Percentiles rank a stretch among this genome's conserved stretches.
These are phyloP conservation scores for Corymbia calophylla DNA, from an alignment of 441 rosid genomes.

Conservation along the genomic window DNA sequence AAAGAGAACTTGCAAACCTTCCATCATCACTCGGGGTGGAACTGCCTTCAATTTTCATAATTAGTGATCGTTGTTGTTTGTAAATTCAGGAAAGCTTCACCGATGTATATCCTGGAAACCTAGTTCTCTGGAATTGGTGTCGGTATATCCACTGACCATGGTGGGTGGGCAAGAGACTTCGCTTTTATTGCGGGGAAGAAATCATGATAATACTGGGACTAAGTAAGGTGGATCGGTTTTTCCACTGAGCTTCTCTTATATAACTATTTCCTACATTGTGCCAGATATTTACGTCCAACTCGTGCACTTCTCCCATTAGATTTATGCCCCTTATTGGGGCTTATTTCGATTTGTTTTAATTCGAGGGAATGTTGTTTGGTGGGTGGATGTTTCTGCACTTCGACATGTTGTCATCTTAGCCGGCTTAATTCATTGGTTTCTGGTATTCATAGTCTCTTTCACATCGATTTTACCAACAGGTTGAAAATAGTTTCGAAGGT, in stretches of 20 bases:
- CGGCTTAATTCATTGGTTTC: background rate
- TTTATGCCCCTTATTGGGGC: background rate
- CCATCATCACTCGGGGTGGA: background rate
- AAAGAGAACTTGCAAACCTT: too few relatives aligned
- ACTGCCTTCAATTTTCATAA: background rate
- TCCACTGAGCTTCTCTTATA: background rate
- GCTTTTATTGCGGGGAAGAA: slow-evolving; percentile 65
- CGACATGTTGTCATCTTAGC: background rate
- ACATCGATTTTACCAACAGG: slow-evolving; percentile 30
- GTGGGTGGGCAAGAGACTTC: slow-evolving; percentile 62
- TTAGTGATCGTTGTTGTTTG: background rate
- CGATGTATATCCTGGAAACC: slow-evolving; percentile 67
- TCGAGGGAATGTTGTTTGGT: background rate
- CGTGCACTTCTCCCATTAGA: slow-evolving; percentile 9
- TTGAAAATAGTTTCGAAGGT: slow-evolving; percentile 82
- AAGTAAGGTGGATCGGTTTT: slow-evolving; percentile 32
- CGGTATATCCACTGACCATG: slow-evolving; percentile 73
- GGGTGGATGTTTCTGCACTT: too few relatives aligned
- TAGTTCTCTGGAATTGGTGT: slow-evolving; percentile 70
- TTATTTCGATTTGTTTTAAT: background rate
- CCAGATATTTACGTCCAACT: background rate
- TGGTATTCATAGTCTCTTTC: background rate
- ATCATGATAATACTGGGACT: slow-evolving; percentile 55
- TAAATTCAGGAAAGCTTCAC: slow-evolving; percentile 52
- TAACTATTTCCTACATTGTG: background rate